Evolutionary conservation across 2,329 filamentous ascomycete genomes (phyloP).

Genomic region (Corniculantispora saksenae): DNA sequence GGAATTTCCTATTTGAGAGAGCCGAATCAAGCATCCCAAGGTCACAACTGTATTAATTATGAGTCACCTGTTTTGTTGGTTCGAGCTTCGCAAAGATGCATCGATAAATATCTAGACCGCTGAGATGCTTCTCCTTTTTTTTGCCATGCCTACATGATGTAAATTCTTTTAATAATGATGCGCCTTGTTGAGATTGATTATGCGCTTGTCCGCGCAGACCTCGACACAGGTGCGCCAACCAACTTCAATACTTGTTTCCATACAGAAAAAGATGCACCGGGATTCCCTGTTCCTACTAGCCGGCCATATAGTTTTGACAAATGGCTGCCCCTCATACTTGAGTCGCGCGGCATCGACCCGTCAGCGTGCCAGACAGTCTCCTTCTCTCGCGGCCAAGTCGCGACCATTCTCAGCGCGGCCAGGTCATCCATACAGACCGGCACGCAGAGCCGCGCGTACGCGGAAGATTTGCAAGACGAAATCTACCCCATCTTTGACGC

Average conservation of each 20-base stretch:
- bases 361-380: constrained; percentile 31
- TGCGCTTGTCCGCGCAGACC: constrained; percentile 17
- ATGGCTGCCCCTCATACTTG: constrained; percentile 43
- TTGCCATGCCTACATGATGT: background rate
- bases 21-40: background rate
- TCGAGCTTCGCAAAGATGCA: background rate
- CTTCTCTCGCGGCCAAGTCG: constrained; percentile 26
- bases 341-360: constrained; percentile 31
- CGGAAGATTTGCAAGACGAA: constrained; percentile 35
- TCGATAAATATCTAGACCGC: background rate
- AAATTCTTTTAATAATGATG: background rate
- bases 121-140: background rate
- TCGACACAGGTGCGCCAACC: constrained; percentile 18
- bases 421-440: constrained; percentile 34
- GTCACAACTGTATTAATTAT: background rate
- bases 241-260: constrained; percentile 41
- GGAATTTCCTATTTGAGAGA: background rate
- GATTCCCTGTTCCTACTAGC: constrained; percentile 32
- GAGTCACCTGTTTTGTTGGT: background rate
- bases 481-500: constrained; percentile 29
- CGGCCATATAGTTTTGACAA: constrained; percentile 40
- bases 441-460: constrained; percentile 31
- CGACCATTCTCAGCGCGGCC: constrained; percentile 32
- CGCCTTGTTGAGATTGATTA: background rate
- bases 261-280: constrained; percentile 31